Evolutionary conservation across 257 asterid genomes (phyloP).

Genomic region (Dorcoceras hygrometricum): DNA sequence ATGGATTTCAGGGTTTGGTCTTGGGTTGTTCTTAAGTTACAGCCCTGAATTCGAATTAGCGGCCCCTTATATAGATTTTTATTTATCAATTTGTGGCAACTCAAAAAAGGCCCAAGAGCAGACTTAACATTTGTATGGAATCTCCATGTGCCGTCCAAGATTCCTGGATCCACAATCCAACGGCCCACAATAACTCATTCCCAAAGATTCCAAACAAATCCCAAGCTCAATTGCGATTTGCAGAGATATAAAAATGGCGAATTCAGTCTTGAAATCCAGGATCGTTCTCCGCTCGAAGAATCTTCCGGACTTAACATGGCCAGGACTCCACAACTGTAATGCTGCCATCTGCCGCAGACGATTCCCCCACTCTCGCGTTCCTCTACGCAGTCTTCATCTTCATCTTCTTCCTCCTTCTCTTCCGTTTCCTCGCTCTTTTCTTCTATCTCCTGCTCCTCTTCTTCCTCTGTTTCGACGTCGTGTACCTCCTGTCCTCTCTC

Average conservation of each 20-base stretch:
- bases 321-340: not conserved
- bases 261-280: conserved; percentile 13
- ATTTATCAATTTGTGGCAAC: no score
- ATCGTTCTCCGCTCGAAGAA: conserved; percentile 8
- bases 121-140: not conserved
- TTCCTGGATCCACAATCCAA: conserved; percentile 22
- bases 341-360: conserved; percentile 27
- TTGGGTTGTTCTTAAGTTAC: no score
- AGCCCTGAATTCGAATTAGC: no score
- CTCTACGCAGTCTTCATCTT: conserved; percentile 30
- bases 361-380: conserved; percentile 27
- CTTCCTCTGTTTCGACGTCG: conserved; percentile 43
- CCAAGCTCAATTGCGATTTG: conserved; percentile 26
- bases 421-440: conserved; percentile 32
- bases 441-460: conserved; percentile 33
- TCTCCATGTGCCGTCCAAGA: conserved; percentile 37
- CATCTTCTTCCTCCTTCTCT: conserved; percentile 32
- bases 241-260: conserved; percentile 18
- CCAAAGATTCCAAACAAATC: conserved; percentile 35
- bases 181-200: conserved; percentile 22
- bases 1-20: no score
- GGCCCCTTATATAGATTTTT: no score
- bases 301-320: conserved; percentile 11
- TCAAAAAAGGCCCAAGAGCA: no score
- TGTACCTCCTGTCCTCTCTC: conserved; percentile 30